These are phyloP conservation scores for Sporobolomyces roseus DNA, from an alignment of 768 basidiomycete species.

Conservation along the genomic window DNA sequence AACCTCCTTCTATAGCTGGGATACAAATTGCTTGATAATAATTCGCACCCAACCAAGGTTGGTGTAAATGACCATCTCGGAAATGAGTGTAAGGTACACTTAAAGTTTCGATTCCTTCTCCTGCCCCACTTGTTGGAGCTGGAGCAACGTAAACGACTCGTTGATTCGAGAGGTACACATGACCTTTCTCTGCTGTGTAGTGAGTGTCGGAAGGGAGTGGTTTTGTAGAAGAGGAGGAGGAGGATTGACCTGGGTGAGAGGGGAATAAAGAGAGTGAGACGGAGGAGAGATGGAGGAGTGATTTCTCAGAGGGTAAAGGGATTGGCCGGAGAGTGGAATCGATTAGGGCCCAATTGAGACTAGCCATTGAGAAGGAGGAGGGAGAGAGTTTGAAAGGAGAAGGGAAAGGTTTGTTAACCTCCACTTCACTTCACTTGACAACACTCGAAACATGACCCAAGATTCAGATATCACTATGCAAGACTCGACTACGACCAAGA, in stretches of 20 bases:
- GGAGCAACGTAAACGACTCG: conserved; percentile 33
- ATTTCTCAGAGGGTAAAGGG: conserved; percentile 26
- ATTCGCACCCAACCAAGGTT: conserved; percentile 36
- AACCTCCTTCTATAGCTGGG: background rate
- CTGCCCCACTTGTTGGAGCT: background rate
- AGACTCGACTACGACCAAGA: background rate
- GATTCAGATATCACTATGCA: conserved; percentile 5
- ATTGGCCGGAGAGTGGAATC: conserved; percentile 3
- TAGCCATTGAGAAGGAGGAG: conserved; percentile 13
- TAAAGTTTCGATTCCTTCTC: conserved; percentile 1
- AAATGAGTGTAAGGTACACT: conserved; percentile 21
- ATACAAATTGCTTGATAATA: conserved; percentile 25
- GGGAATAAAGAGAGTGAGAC: conserved; percentile 15
- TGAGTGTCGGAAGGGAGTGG: background rate
- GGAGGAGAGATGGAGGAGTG: conserved; percentile 4
- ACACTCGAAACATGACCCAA: background rate
- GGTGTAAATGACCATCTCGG: conserved; percentile 30
- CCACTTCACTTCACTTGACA: background rate
- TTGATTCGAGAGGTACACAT: conserved; percentile 18
- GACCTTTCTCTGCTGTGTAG: background rate
- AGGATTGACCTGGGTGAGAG: conserved; percentile 1
- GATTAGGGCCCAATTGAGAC: conserved; percentile 25
- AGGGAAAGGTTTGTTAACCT: too few species aligned
- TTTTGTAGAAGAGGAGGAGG: background rate
- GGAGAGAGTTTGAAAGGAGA: background rate